Percentiles rank a stretch among this genome's conserved stretches.
phyloP scores from a whole-genome alignment of 2,329 filamentous ascomycete genomes.

The Aspergillus uvarum region DNA sequence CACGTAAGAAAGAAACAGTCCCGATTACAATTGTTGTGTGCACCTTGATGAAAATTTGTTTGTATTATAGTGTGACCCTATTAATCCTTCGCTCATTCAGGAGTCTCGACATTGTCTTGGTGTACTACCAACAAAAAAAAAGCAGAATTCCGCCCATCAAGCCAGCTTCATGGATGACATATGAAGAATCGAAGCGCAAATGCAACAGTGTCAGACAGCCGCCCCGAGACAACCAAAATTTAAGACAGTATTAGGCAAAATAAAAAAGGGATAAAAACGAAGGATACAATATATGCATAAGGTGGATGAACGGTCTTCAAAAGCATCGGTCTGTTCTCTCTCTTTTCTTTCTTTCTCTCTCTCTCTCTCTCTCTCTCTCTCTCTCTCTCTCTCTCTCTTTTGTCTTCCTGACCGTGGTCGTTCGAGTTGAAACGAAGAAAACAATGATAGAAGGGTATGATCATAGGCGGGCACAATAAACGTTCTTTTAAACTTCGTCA shows the following conservation, averaged over 20 bases:
- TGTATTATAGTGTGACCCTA: not conserved
- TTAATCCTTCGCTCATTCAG: not conserved
- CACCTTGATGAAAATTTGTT: not conserved
- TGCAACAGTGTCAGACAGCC: constrained; percentile 19
- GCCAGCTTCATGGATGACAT: constrained; percentile 5
- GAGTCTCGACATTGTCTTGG: not conserved
- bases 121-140: not conserved
- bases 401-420: not conserved
- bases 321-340: constrained; percentile 1
- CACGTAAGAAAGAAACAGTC: too few species aligned
- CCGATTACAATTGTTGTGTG: too few species aligned
- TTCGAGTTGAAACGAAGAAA: not conserved
- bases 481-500: not conserved
- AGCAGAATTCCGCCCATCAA: constrained; percentile 1
- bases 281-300: constrained; percentile 7
- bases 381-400: not conserved
- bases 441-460: not conserved
- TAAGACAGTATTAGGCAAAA: constrained; percentile 4
- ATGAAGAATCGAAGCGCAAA: constrained; percentile 7
- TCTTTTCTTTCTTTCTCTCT: too few species aligned
- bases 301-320: not conserved
- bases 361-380: not conserved
- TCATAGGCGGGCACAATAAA: not conserved
- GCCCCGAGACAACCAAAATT: constrained; percentile 6
- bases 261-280: constrained; percentile 9